Evolutionary conservation across 768 basidiomycete species (phyloP), one percentile per base, ranked within the genome.

Genomic region (Rhodotorula graminis): DNA sequence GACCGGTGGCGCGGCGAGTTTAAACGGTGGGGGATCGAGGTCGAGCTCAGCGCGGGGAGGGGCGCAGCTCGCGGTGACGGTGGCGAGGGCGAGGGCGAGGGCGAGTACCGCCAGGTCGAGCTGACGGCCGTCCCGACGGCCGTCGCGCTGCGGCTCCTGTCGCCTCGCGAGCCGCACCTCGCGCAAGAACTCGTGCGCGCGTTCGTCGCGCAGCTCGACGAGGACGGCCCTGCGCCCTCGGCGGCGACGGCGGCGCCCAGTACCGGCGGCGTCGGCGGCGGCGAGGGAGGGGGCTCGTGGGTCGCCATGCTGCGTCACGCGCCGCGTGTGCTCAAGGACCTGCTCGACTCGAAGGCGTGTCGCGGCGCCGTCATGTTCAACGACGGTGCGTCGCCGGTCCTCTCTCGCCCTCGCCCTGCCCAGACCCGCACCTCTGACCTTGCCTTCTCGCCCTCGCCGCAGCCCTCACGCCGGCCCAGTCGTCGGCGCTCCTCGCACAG

Each of bases 271-370:
- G 23, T 2, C 9, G 31, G 23, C 40, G 49, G 37, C 19, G 61
- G 50, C 5, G 69, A 27, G 29, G 29, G 21, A 12, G 58, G 58
- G 37, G 37, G 37, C 37, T 37, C 37, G 14, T 92, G 92, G 92
- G 81, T 90, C 77, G 86, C 85, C 78, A 88, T 87, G 58, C 80
- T 94, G 53, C 86, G 90, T 37, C 88, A 86, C 84, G 93, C 91
- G 80, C 96, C 96, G n/a, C 84, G 84, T 63, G 87, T 86, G 65
- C 83, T 98, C 64, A 81, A 93, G 23, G 91, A 93, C 49, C 82
- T 99, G 73, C 84, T 92, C 76, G 94, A 97, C 80, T 96, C 93
- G 18, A 94, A 92, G 82, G 96, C 96, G 33, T 99, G 96, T 79
- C 85, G 96, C 83, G 94, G 95, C 89, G 79, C 75, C 85, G 80